Evolutionary conservation across 2,329 filamentous ascomycete genomes (phyloP), one percentile per base, ranked within the genome.

Genomic region (Fusarium chlamydosporum): DNA sequence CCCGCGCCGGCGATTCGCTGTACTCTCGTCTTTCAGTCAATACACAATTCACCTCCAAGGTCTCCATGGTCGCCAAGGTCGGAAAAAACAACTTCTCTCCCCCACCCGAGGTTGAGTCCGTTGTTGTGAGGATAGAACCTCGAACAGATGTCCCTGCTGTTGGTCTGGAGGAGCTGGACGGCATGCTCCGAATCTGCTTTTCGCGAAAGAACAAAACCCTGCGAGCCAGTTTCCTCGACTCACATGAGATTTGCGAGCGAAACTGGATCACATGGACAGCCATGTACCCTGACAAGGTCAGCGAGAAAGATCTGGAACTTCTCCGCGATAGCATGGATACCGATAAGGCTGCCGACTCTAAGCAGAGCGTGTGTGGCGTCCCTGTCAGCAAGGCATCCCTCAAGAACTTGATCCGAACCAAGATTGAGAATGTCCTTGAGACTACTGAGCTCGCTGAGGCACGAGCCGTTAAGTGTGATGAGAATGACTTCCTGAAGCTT

Each of bases 21-120:
- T 98, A 97, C 83, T 94, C 90, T 70, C 88, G 96, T n/a, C 85
- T 98, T 27, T 92, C 89, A 2, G 95, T 97, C 61, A 98, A 98
- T 75, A 93, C 92, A 18, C 95, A 98, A 77, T 97, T 98, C 85
- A 97, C 83, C 78, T 92, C 84, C 62, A 84, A 83, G 64, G 84
- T 85, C 74, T 84, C 83, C n/a, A 83, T 86, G 78, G 89, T 97
- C 72, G 93, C 97, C 90, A 97, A 97, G 82, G 95, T 98, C 45
- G 94, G 94, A 69, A 92, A 91, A 81, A 96, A 96, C 81, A 98
- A 98, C 82, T 99, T 98, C 86, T 93, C 93, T 66, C 96, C 96
- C 0, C 95, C 96, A 1, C 96, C 96, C 10, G 88, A 93, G 75
- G 96, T 99, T 60, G 96, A 99, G 80, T 93, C 89, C 9, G 94